Evolutionary conservation across 2,329 filamentous ascomycete genomes (phyloP).

Genomic region (Alternaria incomplexa): DNA sequence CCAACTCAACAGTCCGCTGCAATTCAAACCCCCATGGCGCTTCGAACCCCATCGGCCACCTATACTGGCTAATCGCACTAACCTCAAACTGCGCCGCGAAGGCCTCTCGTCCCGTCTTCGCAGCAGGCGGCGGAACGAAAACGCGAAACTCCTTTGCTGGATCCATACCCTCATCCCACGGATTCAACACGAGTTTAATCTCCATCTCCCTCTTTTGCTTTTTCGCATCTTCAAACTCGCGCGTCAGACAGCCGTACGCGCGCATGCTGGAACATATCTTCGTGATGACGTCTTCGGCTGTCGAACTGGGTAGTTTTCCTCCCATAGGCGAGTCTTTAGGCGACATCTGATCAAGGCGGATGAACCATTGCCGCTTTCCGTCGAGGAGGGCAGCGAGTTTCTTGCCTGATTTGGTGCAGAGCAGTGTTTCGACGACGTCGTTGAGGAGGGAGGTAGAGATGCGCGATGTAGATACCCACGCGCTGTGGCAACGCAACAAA

Average conservation of each 20-base stretch:
- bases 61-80: slow-evolving; percentile 21
- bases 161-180: slow-evolving; percentile 51
- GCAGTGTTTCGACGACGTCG: slow-evolving; percentile 6
- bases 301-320: neutral
- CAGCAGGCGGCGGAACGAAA: slow-evolving; percentile 50
- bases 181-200: slow-evolving; percentile 50
- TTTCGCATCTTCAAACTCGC: slow-evolving; percentile 19
- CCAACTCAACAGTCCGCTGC: neutral
- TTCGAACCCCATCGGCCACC: slow-evolving; percentile 10
- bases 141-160: slow-evolving; percentile 52
- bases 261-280: slow-evolving; percentile 51
- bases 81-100: neutral
- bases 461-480: slow-evolving; percentile 3
- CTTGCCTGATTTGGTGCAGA: neutral
- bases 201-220: slow-evolving; percentile 17
- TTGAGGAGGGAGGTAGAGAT: neutral
- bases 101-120: neutral
- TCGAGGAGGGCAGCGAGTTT: slow-evolving; percentile 6
- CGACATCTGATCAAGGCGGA: slow-evolving; percentile 53
- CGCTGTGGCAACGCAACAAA: slow-evolving; percentile 27
- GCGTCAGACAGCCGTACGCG: slow-evolving; percentile 43
- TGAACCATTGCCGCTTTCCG: slow-evolving; percentile 38
- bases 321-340: slow-evolving; percentile 47
- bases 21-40: neutral
- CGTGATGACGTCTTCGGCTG: slow-evolving; percentile 5